Percentiles rank a stretch among this genome's conserved stretches.
Conservation (phyloP, 208 protist genomes). For the Trichomonas vaginalis region DNA sequence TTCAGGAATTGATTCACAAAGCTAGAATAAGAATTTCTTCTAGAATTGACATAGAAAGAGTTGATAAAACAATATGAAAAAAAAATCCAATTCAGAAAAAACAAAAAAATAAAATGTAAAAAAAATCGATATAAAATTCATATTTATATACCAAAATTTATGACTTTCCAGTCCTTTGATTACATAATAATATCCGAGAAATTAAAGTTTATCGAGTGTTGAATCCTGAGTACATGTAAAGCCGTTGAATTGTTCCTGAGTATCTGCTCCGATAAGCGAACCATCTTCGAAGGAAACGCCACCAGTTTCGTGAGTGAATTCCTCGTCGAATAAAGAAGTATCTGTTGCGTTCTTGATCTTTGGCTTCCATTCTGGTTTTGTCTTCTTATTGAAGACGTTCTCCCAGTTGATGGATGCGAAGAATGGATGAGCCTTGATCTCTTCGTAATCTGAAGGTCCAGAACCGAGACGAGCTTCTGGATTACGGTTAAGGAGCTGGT, state of each 20-base stretch:
- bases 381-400: background rate
- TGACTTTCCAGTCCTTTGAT: background rate
- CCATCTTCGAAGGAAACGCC: background rate
- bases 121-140: background rate
- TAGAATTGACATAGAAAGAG: too few species aligned
- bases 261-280: background rate
- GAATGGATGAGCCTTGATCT: slow-evolving; percentile 28
- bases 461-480: slow-evolving; percentile 5
- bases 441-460: slow-evolving; percentile 21
- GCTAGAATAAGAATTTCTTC: too few species aligned
- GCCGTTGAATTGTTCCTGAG: background rate
- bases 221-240: background rate
- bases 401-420: slow-evolving; percentile 24
- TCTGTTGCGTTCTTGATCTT: background rate
- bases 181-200: background rate
- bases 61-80: too few species aligned
- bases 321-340: background rate
- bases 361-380: background rate
- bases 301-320: background rate
- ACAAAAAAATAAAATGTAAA: background rate
- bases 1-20: too few species aligned
- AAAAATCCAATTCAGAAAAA: background rate
- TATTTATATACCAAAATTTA: background rate
- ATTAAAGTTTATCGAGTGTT: background rate
- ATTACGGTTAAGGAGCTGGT: slow-evolving; percentile 23